phyloP scores from a whole-genome alignment of 2,329 filamentous ascomycete genomes.

The Penicillium sp. region DNA sequence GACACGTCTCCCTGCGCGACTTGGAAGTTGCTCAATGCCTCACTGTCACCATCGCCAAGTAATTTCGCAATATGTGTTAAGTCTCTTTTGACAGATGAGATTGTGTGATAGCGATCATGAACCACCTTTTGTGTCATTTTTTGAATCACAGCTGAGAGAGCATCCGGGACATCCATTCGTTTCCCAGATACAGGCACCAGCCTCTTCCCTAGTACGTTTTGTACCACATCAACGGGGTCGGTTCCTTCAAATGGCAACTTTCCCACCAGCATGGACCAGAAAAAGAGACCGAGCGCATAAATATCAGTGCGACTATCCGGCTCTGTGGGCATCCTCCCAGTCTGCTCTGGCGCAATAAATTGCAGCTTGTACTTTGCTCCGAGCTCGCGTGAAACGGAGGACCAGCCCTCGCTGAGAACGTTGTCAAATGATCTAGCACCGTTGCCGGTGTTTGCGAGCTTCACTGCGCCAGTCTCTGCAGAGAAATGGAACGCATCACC shows the following conservation, averaged over 20 bases:
- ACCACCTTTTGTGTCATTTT: slow-evolving; percentile 91
- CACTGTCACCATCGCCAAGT: slow-evolving; percentile 69
- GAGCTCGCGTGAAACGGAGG: slow-evolving; percentile 72
- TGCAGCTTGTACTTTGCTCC: slow-evolving; percentile 86
- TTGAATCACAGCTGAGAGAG: slow-evolving; percentile 76
- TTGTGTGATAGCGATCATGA: slow-evolving; percentile 83
- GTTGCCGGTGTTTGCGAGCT: slow-evolving; percentile 80
- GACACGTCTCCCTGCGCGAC: slow-evolving; percentile 84
- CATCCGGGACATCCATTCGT: slow-evolving; percentile 79
- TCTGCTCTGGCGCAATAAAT: slow-evolving; percentile 93
- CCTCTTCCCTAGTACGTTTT: slow-evolving; percentile 77
- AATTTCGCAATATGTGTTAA: slow-evolving; percentile 70
- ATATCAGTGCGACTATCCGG: slow-evolving; percentile 91
- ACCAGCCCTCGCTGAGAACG: slow-evolving; percentile 85
- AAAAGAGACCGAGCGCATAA: slow-evolving; percentile 83
- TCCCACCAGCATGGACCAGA: slow-evolving; percentile 81
- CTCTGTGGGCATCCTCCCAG: slow-evolving; percentile 85
- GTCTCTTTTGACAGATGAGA: slow-evolving; percentile 80
- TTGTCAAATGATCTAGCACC: slow-evolving; percentile 87
- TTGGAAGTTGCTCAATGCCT: slow-evolving; percentile 68
- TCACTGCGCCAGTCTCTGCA: slow-evolving; percentile 65
- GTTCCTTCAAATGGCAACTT: slow-evolving; percentile 75
- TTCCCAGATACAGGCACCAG: slow-evolving; percentile 74
- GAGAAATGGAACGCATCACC: slow-evolving; percentile 90
- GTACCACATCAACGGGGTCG: slow-evolving; percentile 83